Conservation (phyloP, 768 basidiomycete genomes). For the Tylopilus subfusipes region DNA sequence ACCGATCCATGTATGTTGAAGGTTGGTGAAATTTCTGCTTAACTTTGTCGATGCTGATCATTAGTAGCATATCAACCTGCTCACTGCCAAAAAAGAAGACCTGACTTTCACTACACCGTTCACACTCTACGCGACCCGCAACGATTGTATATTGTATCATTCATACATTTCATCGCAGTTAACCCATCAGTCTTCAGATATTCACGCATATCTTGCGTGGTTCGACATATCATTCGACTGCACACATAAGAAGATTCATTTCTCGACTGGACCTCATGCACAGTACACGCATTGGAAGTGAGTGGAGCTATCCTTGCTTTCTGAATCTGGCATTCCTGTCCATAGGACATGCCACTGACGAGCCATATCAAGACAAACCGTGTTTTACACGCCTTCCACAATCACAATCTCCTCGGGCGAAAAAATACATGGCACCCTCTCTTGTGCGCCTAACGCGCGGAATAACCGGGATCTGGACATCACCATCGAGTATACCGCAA, state of each 20-base stretch:
- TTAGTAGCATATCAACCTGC: constrained; percentile 80
- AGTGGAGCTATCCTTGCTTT: constrained; percentile 32
- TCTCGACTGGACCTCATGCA: constrained; percentile 97
- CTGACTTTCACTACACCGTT: constrained; percentile 83
- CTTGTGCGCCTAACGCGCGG: constrained; percentile 83
- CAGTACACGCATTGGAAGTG: constrained; percentile 97
- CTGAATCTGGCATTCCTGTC: background rate
- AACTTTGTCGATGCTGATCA: constrained; percentile 3
- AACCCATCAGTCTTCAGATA: constrained; percentile 48
- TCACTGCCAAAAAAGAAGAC: constrained; percentile 93
- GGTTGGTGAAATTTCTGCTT: constrained; percentile 37
- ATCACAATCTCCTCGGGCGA: constrained; percentile 69
- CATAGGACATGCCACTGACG: background rate
- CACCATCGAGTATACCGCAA: constrained; percentile 62
- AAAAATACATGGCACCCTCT: constrained; percentile 63
- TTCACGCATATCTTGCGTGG: constrained; percentile 99
- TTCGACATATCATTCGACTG: constrained; percentile 96
- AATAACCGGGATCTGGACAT: constrained; percentile 98
- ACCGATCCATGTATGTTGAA: constrained; percentile 90
- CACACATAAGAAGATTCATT: constrained; percentile 92
- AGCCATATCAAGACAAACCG: constrained; percentile 70
- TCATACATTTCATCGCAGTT: background rate
- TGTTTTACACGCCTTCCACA: constrained; percentile 91
- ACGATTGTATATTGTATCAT: constrained; percentile 71
- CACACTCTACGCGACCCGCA: constrained; percentile 73